Percentiles rank a stretch among this genome's conserved stretches.
phyloP scores from a whole-genome alignment of 345 rosid species.

The Eucalyptus sp. region DNA sequence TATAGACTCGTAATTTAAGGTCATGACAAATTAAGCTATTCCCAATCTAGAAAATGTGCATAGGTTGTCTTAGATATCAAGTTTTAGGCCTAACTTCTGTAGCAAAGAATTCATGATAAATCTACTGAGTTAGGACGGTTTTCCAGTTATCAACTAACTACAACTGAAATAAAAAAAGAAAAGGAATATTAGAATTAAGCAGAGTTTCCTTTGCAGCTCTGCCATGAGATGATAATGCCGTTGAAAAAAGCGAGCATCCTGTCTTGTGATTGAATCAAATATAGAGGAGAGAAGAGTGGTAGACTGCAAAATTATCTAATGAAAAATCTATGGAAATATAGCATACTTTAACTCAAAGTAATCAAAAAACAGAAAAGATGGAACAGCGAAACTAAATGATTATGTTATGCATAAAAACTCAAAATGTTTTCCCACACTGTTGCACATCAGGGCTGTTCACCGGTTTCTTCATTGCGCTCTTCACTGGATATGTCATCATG shows the following conservation, averaged over 20 bases:
- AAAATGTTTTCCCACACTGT: background rate
- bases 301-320: background rate
- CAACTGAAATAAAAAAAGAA: background rate
- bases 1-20: background rate
- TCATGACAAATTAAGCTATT: background rate
- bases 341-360: background rate
- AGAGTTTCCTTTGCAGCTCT: background rate
- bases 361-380: background rate
- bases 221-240: background rate
- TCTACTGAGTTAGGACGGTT: background rate
- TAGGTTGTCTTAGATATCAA: background rate
- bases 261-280: background rate
- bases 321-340: background rate
- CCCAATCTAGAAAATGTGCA: background rate
- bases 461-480: slow-evolving; percentile 83
- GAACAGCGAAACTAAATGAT: background rate
- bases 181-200: background rate
- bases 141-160: background rate
- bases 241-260: background rate
- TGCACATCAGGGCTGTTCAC: slow-evolving; percentile 62
- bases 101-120: background rate
- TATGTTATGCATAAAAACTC: background rate
- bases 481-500: slow-evolving; percentile 71
- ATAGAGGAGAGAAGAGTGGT: background rate
- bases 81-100: background rate